These are phyloP conservation scores for Blastobotrys buckinghamii DNA, from an alignment of 1,139 yeast species.

Conservation along the genomic window DNA sequence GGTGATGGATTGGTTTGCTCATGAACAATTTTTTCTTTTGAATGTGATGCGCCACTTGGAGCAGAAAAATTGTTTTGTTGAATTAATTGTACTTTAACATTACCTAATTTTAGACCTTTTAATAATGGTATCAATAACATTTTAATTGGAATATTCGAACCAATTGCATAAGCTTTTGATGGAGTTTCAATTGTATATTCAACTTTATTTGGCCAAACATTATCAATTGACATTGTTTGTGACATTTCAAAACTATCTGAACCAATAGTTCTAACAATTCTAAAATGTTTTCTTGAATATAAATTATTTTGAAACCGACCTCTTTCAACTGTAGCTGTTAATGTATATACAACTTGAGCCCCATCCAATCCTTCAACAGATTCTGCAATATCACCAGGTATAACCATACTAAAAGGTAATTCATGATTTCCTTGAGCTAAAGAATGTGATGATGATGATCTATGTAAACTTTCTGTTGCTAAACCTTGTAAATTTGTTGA, in stretches of 20 bases:
- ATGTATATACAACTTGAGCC: constrained; percentile 68
- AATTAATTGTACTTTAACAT: constrained; percentile 55
- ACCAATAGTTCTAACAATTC: constrained; percentile 84
- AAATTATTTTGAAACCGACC: constrained; percentile 69
- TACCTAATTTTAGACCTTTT: constrained; percentile 76
- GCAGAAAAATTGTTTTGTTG: constrained; percentile 40
- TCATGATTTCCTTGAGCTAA: constrained; percentile 67
- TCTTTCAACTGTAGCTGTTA: constrained; percentile 78
- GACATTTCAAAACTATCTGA: constrained; percentile 83
- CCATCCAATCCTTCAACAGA: constrained; percentile 89
- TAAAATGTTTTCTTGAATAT: constrained; percentile 62
- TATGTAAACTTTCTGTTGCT: neutral
- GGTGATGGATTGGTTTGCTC: constrained; percentile 43
- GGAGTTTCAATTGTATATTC: constrained; percentile 88
- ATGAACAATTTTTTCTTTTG: constrained; percentile 54
- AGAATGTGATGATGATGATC: constrained; percentile 10
- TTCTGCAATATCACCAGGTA: constrained; percentile 84
- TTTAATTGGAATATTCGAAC: constrained; percentile 66
- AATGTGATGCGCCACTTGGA: constrained; percentile 35
- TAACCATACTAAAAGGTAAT: constrained; percentile 76
- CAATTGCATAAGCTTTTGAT: constrained; percentile 83
- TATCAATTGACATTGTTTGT: constrained; percentile 91
- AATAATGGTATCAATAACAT: constrained; percentile 70
- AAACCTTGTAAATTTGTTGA: constrained; percentile 12
- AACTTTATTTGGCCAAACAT: constrained; percentile 92